Conservation (phyloP, 2,329 filamentous ascomycete genomes). For the Trichoderma sp. region DNA sequence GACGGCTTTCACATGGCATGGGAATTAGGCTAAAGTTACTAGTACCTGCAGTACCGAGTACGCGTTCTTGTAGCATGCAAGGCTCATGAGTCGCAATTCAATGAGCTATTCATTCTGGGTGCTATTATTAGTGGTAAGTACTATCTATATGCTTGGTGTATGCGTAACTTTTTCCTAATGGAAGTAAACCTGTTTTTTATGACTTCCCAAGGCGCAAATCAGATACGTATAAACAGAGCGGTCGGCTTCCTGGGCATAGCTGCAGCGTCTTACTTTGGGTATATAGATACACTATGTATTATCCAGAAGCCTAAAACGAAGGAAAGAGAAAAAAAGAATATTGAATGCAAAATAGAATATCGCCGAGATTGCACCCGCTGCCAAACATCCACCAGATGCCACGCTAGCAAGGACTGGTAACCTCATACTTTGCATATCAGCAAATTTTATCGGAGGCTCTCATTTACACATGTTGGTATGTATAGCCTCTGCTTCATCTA, state of each 20-base stretch:
- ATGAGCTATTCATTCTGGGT: neutral
- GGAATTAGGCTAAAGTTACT: neutral
- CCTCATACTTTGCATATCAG: neutral
- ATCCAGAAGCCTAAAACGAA: neutral
- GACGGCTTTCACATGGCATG: neutral
- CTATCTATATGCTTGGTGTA: neutral
- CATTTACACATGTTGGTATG: neutral
- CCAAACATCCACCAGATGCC: neutral
- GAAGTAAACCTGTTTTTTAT: neutral
- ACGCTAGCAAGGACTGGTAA: neutral
- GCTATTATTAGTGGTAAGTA: neutral
- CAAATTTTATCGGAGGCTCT: neutral
- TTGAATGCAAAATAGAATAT: neutral
- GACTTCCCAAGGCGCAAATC: neutral
- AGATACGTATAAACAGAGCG: neutral
- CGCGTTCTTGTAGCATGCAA: neutral
- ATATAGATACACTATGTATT: no score
- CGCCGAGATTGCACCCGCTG: neutral
- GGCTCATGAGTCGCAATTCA: neutral
- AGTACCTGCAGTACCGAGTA: neutral
- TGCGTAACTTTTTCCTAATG: neutral
- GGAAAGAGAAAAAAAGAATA: neutral
- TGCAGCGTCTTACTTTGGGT: neutral
- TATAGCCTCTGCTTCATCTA: slow-evolving; percentile 13
- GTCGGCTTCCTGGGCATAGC: neutral